Evolutionary conservation across 2,329 filamentous ascomycete genomes (phyloP), one percentile per base, ranked within the genome.

Genomic region (Neospermospora avenae): DNA sequence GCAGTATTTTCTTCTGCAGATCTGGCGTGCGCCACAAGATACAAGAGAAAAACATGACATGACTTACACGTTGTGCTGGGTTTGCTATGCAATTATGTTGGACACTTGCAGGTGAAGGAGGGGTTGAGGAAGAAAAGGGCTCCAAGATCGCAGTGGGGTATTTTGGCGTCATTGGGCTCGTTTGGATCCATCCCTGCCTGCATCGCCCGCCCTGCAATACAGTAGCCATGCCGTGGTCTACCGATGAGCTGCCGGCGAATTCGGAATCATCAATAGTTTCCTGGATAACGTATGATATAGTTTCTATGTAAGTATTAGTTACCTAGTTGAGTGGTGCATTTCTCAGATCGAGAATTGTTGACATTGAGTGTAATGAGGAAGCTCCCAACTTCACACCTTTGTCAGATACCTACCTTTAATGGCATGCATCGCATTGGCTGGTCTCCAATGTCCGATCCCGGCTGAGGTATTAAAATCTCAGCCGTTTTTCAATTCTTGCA

Each of bases 211-310:
- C 34, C 51, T 18, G 39, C n/a, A n/a, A n/a, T 18, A 10, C 5
- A 31, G 28, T 18, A 42, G 39, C 3, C 39, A 18, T 25, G 41
- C 51, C 51, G 35, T 54, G 35, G 22, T 28, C 41, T 35, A 41
- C 53, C 53, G 53, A 46, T 55, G 52, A 45, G 39, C 39, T 45
- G 24, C 39, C 52, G 52, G 52, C 52, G 52, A 41, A 55, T 45
- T 46, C 53, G 53, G 53, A 55, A 55, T 22, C n/a, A 28, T 22
- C 13, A 18, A 25, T 28, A 13, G 35, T n/a, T 10, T 35, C 25
- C 25, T 14, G 4, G 22, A 45, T 35, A 24, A 25, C 25, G 28
- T 34, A 41, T 28, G 34, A 22, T 35, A 22, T 18, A 31, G 28
- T 31, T 6, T 10, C 28, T 31, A 31, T 5, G 28, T 31, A 31